Evolutionary conservation across 768 basidiomycete genomes (phyloP), one percentile per base, ranked within the genome.

Genomic region (Leccinum sublutescens): DNA sequence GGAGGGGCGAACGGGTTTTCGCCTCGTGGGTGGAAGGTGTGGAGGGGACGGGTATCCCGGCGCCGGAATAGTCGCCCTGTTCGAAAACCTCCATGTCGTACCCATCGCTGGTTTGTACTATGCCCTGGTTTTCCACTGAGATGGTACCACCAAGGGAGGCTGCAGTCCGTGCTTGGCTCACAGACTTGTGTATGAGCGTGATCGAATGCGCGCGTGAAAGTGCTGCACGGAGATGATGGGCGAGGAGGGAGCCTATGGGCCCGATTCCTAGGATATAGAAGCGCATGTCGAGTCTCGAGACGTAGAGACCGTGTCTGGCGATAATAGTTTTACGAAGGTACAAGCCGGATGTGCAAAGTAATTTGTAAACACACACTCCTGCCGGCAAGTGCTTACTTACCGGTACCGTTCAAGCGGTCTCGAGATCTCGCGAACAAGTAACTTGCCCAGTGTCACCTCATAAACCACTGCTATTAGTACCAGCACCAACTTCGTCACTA

Each of bases 161-260:
- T 3, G 77, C 73, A 10, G 63, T 62, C 50, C 66, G 68, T 51
- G 80, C 79, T 58, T 77, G 74, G n/a, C 66, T 66, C 5, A 72
- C 64, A 2, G 74, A 79, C 66, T 81, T 86, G 74, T 90, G 83
- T 57, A 97, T 84, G 69, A 95, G 84, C 25, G 84, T 82, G 67
- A 96, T 78, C 47, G 81, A 70, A 64, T 85, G 79, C 15, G 74
- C 65, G 29, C 71, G 60, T 19, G 84, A 79, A 53, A 91, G 77
- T 55, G 78, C 73, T 52, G 78, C 79, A 43, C 91, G 87, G 43
- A 98, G 82, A 71, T 95, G 83, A 71, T 89, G 85, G 15, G 94
- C 82, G 63, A 98, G 62, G 59, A 98, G 84, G 29, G 85, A 84
- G 56, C 95, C 95, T 62, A 96, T 83, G 48, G 93, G 81, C 52